Conservation (phyloP, 176 grass and related monocot species). For the sorghum (Sorghum bicolor) region DNA sequence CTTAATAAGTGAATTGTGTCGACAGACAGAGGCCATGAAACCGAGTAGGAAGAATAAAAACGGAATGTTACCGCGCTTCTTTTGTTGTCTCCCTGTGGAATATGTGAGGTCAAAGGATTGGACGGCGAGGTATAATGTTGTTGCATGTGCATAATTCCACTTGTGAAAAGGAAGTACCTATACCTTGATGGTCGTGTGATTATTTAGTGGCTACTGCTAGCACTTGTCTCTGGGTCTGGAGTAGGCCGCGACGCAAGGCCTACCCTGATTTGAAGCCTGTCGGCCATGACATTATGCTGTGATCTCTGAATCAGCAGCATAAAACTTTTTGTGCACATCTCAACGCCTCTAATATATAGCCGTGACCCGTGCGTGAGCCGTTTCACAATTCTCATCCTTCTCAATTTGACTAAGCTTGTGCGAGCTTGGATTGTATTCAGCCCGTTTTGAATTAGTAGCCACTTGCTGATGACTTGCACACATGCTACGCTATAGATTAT, state of each 20-base stretch:
- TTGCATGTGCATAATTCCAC: slow-evolving; percentile 44
- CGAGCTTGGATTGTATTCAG: neutral
- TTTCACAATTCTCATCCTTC: neutral
- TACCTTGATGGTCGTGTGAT: neutral
- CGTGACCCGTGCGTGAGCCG: neutral
- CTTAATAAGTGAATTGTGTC: neutral
- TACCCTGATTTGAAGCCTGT: slow-evolving; percentile 13
- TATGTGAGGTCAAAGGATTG: slow-evolving; percentile 31
- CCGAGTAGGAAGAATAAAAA: neutral
- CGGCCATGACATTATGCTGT: slow-evolving; percentile 18
- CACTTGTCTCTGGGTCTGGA: neutral
- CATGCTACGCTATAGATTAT: no score
- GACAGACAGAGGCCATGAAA: neutral
- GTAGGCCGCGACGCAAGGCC: slow-evolving; percentile 23
- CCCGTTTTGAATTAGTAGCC: neutral
- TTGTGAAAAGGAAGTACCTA: neutral
- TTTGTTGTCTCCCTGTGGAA: slow-evolving; percentile 14
- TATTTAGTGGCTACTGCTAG: slow-evolving; percentile 23
- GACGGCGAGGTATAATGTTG: slow-evolving; percentile 34
- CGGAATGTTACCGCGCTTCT: neutral
- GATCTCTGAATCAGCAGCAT: neutral
- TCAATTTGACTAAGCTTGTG: neutral
- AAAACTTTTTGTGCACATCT: neutral
- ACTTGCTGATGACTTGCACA: neutral
- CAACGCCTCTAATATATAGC: neutral